phyloP scores from a whole-genome alignment of 768 basidiomycete genomes.

The Amanita pallidorosea region DNA sequence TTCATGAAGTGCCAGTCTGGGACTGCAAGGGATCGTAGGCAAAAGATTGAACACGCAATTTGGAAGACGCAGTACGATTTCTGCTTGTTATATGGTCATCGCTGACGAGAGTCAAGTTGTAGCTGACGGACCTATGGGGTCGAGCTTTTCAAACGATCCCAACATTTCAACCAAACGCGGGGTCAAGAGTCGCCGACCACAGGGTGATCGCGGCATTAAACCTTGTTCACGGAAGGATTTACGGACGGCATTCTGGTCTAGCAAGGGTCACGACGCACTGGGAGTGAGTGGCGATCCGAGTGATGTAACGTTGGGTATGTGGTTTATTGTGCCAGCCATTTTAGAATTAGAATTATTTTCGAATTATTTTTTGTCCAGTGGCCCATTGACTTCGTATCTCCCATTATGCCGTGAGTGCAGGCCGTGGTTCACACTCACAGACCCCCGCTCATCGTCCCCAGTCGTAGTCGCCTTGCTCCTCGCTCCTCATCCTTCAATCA shows the following conservation, averaged over 20 bases:
- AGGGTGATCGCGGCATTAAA: slow-evolving; percentile 37
- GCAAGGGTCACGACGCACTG: slow-evolving; percentile 35
- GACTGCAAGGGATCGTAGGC: slow-evolving; percentile 79
- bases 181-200: slow-evolving; percentile 39
- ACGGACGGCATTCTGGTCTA: slow-evolving; percentile 26
- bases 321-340: slow-evolving; percentile 8
- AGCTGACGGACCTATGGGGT: slow-evolving; percentile 61
- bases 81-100: too few relatives aligned
- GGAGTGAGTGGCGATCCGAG: slow-evolving; percentile 36
- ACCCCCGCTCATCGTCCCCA: too few relatives aligned
- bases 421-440: too few relatives aligned
- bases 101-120: slow-evolving; percentile 22
- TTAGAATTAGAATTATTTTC: slow-evolving; percentile 18
- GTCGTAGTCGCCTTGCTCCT: slow-evolving; percentile 46
- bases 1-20: slow-evolving; percentile 78
- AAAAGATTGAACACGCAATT: slow-evolving; percentile 76
- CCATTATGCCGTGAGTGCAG: slow-evolving; percentile 49
- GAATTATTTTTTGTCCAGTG: too few relatives aligned
- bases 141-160: slow-evolving; percentile 55
- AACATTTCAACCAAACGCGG: slow-evolving; percentile 31
- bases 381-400: slow-evolving; percentile 21
- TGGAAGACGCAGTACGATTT: slow-evolving; percentile 55
- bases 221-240: slow-evolving; percentile 54
- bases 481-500: slow-evolving; percentile 64
- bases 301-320: slow-evolving; percentile 20